These are phyloP conservation scores for Torulaspora pretoriensis DNA, from an alignment of 1,139 yeast species.

Conservation along the genomic window DNA sequence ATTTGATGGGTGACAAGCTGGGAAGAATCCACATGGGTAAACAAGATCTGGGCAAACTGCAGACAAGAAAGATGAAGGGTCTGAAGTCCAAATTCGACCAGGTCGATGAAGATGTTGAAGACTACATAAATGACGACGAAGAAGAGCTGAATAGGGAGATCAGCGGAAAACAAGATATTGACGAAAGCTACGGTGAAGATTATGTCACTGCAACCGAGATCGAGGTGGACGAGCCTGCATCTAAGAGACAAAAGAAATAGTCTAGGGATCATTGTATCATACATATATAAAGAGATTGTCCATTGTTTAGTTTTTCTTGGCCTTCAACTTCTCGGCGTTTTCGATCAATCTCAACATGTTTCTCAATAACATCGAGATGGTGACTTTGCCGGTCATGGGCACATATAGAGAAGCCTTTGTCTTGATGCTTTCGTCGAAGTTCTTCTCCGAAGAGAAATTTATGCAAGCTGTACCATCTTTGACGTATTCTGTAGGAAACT, in stretches of 20 bases:
- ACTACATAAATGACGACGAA: constrained; percentile 43
- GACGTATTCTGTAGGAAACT: constrained; percentile 76
- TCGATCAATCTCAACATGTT: constrained; percentile 77
- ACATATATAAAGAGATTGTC: constrained; percentile 6
- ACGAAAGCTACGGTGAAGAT: constrained; percentile 64
- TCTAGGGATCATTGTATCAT: constrained; percentile 7
- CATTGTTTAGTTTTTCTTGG: constrained; percentile 1
- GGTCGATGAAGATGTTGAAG: constrained; percentile 43
- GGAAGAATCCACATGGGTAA: constrained; percentile 95
- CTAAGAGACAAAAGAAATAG: constrained; percentile 40
- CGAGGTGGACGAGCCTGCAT: constrained; percentile 41
- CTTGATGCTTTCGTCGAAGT: constrained; percentile 76
- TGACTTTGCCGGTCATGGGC: constrained; percentile 93
- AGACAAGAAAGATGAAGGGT: constrained; percentile 98
- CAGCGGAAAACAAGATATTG: constrained; percentile 28
- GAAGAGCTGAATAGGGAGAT: constrained; percentile 48
- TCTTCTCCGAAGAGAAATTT: constrained; percentile 84
- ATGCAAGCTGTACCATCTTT: constrained; percentile 87
- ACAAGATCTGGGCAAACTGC: constrained; percentile 85
- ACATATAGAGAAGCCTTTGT: constrained; percentile 84
- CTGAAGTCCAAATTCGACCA: constrained; percentile 83
- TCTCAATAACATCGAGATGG: constrained; percentile 88
- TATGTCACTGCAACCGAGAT: constrained; percentile 53
- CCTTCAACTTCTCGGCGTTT: constrained; percentile 42
- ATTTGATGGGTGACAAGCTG: constrained; percentile 91